Base-by-base conservation (phyloP, 805 yeast species). In the Ogataea dorogensis region DNA sequence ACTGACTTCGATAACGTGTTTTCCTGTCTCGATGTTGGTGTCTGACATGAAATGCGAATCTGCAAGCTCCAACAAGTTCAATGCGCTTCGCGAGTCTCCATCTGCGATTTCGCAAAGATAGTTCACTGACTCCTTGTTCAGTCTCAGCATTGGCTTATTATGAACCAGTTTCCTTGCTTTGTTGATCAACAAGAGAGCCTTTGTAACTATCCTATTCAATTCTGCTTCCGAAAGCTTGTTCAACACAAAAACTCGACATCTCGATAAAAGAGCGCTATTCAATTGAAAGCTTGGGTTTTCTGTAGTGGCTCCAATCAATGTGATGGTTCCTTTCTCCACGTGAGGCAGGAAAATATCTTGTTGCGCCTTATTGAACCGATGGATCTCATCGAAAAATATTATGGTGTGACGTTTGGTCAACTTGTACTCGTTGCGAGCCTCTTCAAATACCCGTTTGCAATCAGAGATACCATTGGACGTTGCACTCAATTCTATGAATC, bases 301-400 rank as follows among this genome's bases (percentile, higher is more conserved):
- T 0, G 98, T 89, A 0, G 98, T 93, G n/a, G 98, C 97, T 5
- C 98, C 98, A 33, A 91, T 78, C 27, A 93, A 68, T 1, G 79
- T 77, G 28, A 89, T 77, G 35, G 77, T 77, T 2, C 98, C 98
- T 18, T 75, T 66, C 56, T 93, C 99, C 1, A 91, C 81, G 43
- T 77, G 79, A 0, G 95, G 93, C 24, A 93, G 64, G 30, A 94
- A 74, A 30, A 80, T 73, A 58, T 93, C 98, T 58, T 93, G 98
- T 53, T 93, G 98, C 0, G 79, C 68, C 42, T 83, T 81, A 47
- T 79, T 79, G 56, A 87, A 88, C 20, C 98, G 64, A 56, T 93
- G 98, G 24, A 93, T 83, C 56, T 93, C 98, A 61, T 93, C 98
- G 34, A 89, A 76, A 53, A 93, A 93, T 9, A 93, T 65, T 7